phyloP scores from a whole-genome alignment of 768 basidiomycete genomes.

The Obba rivulosa region DNA sequence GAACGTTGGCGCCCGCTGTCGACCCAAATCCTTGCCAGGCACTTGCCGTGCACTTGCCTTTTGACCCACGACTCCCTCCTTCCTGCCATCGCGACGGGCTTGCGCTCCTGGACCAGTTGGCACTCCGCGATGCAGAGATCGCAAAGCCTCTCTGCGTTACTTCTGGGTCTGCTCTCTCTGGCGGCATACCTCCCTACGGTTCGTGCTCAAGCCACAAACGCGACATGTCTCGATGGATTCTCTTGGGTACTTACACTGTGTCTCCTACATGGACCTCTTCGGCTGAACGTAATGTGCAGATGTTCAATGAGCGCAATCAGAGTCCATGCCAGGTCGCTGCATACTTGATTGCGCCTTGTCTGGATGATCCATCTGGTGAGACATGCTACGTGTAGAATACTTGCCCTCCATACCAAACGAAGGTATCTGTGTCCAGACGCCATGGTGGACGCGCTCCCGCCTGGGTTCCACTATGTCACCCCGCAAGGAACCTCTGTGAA shows the following conservation, averaged over 20 bases:
- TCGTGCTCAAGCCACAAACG: conserved; percentile 9
- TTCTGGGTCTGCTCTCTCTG: not conserved
- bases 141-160: no score
- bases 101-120: no score
- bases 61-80: no score
- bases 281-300: not conserved
- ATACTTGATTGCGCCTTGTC: conserved; percentile 12
- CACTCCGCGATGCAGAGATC: no score
- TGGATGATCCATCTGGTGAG: conserved; percentile 7
- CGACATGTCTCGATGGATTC: conserved; percentile 6
- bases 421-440: not conserved
- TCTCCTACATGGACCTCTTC: not conserved
- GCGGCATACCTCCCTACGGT: not conserved
- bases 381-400: no score
- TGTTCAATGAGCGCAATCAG: conserved; percentile 9
- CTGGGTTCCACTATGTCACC: conserved; percentile 34
- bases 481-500: conserved; percentile 31
- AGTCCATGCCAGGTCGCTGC: conserved; percentile 12
- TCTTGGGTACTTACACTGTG: conserved; percentile 2
- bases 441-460: conserved; percentile 8
- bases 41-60: no score
- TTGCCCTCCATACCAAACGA: no score
- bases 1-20: no score
- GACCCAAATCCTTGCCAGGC: no score
- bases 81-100: no score